Evolutionary conservation across 495 filamentous ascomycete species (phyloP), one percentile per base, ranked within the genome.

Genomic region (Penicillium roqueforti): DNA sequence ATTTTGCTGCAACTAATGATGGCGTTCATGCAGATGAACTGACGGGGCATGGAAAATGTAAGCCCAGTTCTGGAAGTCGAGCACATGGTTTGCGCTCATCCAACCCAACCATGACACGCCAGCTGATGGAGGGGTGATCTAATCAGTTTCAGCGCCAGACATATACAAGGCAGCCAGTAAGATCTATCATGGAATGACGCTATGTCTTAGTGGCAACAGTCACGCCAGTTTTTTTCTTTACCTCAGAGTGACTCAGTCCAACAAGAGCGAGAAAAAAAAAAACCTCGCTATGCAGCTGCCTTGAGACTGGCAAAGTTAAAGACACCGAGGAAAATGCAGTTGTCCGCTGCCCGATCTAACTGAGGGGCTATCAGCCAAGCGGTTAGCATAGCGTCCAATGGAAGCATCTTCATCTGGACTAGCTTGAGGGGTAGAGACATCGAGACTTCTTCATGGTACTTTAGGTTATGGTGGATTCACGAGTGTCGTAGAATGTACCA

Each of bases 381-480:
- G 43, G 31, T 55, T 48, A 46, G 53, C 46, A 53, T 60, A 23
- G 54, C 36, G 55, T 43, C 28, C 43, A 39, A 56, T 38, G 26
- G n/a, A 51, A 51, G 16, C 36, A 47, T 62, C 62, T 65, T 54
- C 59, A 65, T 62, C 54, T 47, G 62, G 62, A 57, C 59, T 65
- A 65, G 62, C 56, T 46, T 65, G 62, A 65, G 62, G 62, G 62
- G 62, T 65, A 62, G 53, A 23, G 20, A 38, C 14, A 34, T 65
- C 53, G 53, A 34, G 23, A 39, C 11, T 22, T 36, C 11, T 22
- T 36, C 6, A n/a, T 39, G 22, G 47, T 50, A 40, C 46, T 50
- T 50, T 44, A n/a, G 22, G 18, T 32, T 16, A 13, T 10, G 9
- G n/a, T 4, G 23, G n/a, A 29, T 13, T 19, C 3, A 13, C 25